Base-by-base conservation (phyloP, 768 basidiomycete genomes). In the Pisolithus orientalis region DNA sequence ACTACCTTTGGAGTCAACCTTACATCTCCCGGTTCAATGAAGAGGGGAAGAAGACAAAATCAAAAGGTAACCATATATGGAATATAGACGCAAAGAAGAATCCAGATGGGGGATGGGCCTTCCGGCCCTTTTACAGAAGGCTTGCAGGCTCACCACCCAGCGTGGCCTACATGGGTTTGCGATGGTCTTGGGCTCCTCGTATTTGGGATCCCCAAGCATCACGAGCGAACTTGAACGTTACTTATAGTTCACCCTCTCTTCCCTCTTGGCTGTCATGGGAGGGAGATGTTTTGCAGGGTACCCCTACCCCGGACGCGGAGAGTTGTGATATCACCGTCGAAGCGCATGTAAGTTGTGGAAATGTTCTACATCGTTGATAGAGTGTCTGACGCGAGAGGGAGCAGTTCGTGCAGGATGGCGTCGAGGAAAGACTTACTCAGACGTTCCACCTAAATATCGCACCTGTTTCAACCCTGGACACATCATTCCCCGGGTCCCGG, bases 1-100 rank as follows among this genome's bases (percentile, higher is more conserved):
- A 92, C 71, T 99, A 96, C 72, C 82, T 99, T 47, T 99, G 95
- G 95, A 85, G 84, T 54, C 91, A 94, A 61, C 85, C 85, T 29
- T 85, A 87, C 65, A 98, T 99, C 65, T 85, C 93, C 28, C 89
- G 95, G 29, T 98, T 94, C 76, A 99, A 99, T 66, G 93, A 97
- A 63, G 95, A 98, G 66, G 95, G 95, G 34, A 97, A 97, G 71
- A 99, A 99, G 72, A 90, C 94, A 24, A 99, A 99, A 71, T 94
- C 92, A 50, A 96, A 96, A 74, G 95, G 95, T 44, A 99, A 99
- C 71, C 95, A 98, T 62, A 96, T 97, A 59, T 99, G 95, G 95
- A 94, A 93, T 63, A 87, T 98, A 47, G 92, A 97, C 62, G 95
- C 93, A n/a, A 90, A 82, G 72, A 94, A 90, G 68, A 64, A 72